Base-by-base conservation (phyloP, 768 basidiomycete genomes). In the Kwoniella dejecticola region DNA sequence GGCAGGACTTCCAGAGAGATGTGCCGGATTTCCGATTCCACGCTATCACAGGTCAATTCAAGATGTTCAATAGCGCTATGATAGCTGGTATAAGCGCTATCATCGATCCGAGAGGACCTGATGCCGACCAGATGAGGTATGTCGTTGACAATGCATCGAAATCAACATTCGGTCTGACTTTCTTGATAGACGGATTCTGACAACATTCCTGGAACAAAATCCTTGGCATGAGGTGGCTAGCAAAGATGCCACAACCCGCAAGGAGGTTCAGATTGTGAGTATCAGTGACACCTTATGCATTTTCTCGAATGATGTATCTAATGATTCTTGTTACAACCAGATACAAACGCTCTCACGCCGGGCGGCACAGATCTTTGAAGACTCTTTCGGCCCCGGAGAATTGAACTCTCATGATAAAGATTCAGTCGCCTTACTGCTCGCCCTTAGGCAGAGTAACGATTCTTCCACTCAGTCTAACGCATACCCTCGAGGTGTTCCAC, bases 21-120 rank as follows among this genome's bases (percentile, higher is more conserved):
- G 64, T 72, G 5, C 70, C 77, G 1, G 71, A 72, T 10, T 68
- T 70, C 56, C 66, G 61, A 60, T 55, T 69, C 55, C 74, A 55
- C 50, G 58, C 58, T 57, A 66, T 62, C 57, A 72, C 64, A 15
- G 69, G 69, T 6, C 73, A 75, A 50, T 75, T 75, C 63, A 75
- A 70, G 62, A 75, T 72, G 70, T 75, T 75, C 63, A 77, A 77
- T 59, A 69, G 68, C 19, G 75, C 75, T 11, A 77, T 77, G 76
- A 76, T 77, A 42, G 76, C 78, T 55, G 77, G 77, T 42, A 79
- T 79, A 26, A 69, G 68, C 12, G 76, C 76, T 13, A 79, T 79
- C 60, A 76, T 79, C 41, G 72, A 76, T 54, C 77, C 77, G 8
- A 52, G 71, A 26, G 71, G 72, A 52, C 60, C 71, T 1, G 76